These are phyloP conservation scores for Monosporascus sp. DNA, from an alignment of 2,329 filamentous ascomycete genomes.

Conservation along the genomic window DNA sequence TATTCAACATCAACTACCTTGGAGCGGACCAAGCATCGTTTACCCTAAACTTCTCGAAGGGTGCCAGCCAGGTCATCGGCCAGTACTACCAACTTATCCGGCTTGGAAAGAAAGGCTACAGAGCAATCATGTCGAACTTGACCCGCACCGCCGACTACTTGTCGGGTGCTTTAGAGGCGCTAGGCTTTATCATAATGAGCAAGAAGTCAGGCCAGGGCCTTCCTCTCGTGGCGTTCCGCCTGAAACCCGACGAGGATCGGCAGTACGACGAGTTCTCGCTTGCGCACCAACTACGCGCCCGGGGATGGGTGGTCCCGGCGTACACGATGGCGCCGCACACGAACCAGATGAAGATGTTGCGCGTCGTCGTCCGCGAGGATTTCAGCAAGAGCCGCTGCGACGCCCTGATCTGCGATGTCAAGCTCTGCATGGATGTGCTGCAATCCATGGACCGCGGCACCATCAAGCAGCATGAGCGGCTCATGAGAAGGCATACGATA, in stretches of 20 bases:
- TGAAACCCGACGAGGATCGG: constrained; percentile 55
- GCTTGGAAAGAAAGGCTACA: constrained; percentile 87
- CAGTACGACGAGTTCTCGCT: constrained; percentile 70
- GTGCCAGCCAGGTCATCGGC: constrained; percentile 87
- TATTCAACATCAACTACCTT: constrained; percentile 99
- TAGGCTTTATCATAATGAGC: constrained; percentile 87
- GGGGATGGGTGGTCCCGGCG: constrained; percentile 89
- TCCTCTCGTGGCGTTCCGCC: constrained; percentile 83
- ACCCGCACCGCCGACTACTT: constrained; percentile 88
- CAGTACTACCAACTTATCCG: constrained; percentile 98
- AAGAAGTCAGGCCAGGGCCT: constrained; percentile 71
- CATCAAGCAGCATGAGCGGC: constrained; percentile 64
- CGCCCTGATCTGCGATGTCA: constrained; percentile 70
- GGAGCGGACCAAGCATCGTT: constrained; percentile 93
- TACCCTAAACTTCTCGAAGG: constrained; percentile 96
- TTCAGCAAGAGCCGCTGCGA: constrained; percentile 82
- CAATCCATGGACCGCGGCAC: constrained; percentile 68
- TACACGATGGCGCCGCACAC: constrained; percentile 96
- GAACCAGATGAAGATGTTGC: constrained; percentile 79
- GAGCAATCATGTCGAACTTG: constrained; percentile 88
- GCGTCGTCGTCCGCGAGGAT: constrained; percentile 88
- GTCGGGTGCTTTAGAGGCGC: constrained; percentile 60
- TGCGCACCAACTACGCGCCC: constrained; percentile 78
- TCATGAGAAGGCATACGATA: constrained; percentile 52
- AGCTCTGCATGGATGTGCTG: constrained; percentile 66